A percentile compares a stretch with the other conserved stretches of the same genome.
phyloP scores from a whole-genome alignment of 2,329 filamentous ascomycete genomes.

The Aspergillus sp. region DNA sequence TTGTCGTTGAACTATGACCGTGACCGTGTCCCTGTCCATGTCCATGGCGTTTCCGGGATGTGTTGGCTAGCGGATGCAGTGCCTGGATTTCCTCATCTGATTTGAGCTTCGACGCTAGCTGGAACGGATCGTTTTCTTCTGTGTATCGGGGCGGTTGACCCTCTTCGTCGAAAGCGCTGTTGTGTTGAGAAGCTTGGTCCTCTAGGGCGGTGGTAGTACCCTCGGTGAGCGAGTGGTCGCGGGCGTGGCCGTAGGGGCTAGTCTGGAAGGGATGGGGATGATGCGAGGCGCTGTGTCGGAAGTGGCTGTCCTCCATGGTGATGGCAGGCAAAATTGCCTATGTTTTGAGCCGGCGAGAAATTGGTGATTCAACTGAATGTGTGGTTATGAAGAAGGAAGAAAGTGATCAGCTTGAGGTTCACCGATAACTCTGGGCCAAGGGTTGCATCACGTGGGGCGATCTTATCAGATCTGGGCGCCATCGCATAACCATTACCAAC shows the following conservation, averaged over 20 bases:
- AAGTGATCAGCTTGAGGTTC: neutral
- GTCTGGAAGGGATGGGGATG: slow-evolving; percentile 1
- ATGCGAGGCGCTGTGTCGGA: slow-evolving; percentile 13
- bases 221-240: slow-evolving; percentile 5
- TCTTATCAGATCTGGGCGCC: neutral
- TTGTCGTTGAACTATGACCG: slow-evolving; percentile 58
- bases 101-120: slow-evolving; percentile 75
- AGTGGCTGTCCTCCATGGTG: slow-evolving; percentile 12
- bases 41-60: slow-evolving; percentile 65
- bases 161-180: slow-evolving; percentile 44
- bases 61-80: slow-evolving; percentile 69
- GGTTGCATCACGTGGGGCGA: neutral
- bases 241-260: neutral
- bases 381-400: neutral
- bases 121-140: slow-evolving; percentile 74
- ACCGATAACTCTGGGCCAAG: neutral
- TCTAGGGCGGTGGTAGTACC: slow-evolving; percentile 45
- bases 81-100: slow-evolving; percentile 70
- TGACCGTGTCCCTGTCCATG: slow-evolving; percentile 32
- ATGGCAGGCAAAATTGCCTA: neutral
- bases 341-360: neutral
- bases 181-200: slow-evolving; percentile 21
- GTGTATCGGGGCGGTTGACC: slow-evolving; percentile 56
- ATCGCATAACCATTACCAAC: neutral
- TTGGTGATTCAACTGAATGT: too few relatives aligned